Evolutionary conservation across 83 land plant species (phyloP).

Genomic region (Diphasiastrum complanatum): DNA sequence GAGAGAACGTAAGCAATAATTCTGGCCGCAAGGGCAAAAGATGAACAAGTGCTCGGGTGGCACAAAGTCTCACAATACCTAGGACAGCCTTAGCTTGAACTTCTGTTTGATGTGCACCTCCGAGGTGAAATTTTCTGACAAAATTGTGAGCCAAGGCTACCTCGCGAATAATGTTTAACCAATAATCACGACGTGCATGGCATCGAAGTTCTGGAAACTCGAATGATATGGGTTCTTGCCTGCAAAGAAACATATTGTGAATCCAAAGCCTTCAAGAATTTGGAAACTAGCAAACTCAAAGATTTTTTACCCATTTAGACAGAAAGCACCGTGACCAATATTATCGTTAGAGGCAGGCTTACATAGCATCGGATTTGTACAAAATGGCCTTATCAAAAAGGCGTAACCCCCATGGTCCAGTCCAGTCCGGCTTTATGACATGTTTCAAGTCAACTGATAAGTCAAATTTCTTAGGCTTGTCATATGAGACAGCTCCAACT

Average conservation of each 20-base stretch:
- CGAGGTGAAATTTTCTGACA: constrained; percentile 47
- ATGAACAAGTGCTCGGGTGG: constrained; percentile 50
- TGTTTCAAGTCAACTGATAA: constrained; percentile 68
- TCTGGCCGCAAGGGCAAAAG: constrained; percentile 38
- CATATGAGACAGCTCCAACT: constrained; percentile 70
- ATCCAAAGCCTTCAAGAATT: too few relatives aligned
- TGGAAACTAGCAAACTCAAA: too few relatives aligned
- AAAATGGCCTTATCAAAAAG: constrained; percentile 91
- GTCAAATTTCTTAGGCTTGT: constrained; percentile 75
- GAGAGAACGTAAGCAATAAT: constrained; percentile 55
- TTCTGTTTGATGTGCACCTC: constrained; percentile 55
- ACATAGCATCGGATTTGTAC: constrained; percentile 76
- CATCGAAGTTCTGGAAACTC: constrained; percentile 95
- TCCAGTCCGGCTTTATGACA: constrained; percentile 79
- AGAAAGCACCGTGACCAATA: too few relatives aligned
- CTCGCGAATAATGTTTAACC: constrained; percentile 74
- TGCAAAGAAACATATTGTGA: too few relatives aligned
- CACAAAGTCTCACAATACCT: constrained; percentile 66
- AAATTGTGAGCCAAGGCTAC: constrained; percentile 64
- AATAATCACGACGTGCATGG: constrained; percentile 84
- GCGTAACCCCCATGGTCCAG: constrained; percentile 96
- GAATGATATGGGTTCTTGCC: constrained; percentile 68
- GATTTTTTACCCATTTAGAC: too few relatives aligned
- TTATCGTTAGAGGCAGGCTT: too few relatives aligned
- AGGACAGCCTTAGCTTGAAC: constrained; percentile 64